phyloP scores from a whole-genome alignment of 2,329 filamentous ascomycete species.

The Tolypocladium sp. region DNA sequence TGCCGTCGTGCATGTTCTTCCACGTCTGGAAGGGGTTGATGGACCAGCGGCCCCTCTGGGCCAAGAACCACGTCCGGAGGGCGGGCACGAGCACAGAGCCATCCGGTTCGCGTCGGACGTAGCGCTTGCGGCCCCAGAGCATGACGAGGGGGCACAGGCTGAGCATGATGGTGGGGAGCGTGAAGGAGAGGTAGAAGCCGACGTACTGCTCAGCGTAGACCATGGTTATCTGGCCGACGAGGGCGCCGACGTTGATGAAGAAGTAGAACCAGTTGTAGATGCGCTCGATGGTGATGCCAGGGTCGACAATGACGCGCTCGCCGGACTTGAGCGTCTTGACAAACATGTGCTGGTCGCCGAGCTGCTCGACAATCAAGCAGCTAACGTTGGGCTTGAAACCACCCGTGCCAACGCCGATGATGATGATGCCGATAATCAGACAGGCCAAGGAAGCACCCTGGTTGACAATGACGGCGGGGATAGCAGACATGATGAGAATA shows the following conservation, averaged over 20 bases:
- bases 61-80: constrained; percentile 47
- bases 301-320: constrained; percentile 62
- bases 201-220: constrained; percentile 69
- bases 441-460: constrained; percentile 49
- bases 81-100: constrained; percentile 65
- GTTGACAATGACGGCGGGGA: constrained; percentile 53
- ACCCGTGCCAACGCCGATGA: constrained; percentile 56
- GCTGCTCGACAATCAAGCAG: constrained; percentile 63
- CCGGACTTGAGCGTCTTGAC: constrained; percentile 46
- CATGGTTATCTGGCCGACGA: constrained; percentile 49
- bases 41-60: constrained; percentile 56
- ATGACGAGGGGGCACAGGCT: constrained; percentile 48
- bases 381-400: constrained; percentile 78
- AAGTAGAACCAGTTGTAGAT: constrained; percentile 56
- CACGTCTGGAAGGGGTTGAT: constrained; percentile 41
- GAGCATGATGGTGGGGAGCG: constrained; percentile 58
- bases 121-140: constrained; percentile 48
- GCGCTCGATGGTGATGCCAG: constrained; percentile 56
- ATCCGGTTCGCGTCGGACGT: constrained; percentile 55
- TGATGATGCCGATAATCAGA: constrained; percentile 55
- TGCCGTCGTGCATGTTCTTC: background rate
- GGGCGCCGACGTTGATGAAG: constrained; percentile 55
- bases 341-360: constrained; percentile 46
- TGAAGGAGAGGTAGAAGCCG: constrained; percentile 64
- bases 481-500: constrained; percentile 55